Evolutionary conservation across 2,329 filamentous ascomycete genomes (phyloP).

Genomic region (Aspergillus neotritici): DNA sequence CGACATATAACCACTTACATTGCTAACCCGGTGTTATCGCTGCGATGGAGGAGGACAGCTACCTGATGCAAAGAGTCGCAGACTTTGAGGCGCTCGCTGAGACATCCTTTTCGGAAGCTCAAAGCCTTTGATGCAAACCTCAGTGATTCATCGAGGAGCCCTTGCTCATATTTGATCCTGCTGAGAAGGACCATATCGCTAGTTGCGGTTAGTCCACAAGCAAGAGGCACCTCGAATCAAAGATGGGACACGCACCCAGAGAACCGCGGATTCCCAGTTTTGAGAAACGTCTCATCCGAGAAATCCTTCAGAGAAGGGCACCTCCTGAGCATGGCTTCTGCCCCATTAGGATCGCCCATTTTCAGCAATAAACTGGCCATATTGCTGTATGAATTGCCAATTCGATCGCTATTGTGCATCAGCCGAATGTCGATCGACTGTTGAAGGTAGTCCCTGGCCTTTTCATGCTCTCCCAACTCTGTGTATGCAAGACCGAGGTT

Average conservation of each 20-base stretch:
- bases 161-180: conserved; percentile 7
- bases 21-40: conserved; percentile 2
- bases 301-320: conserved; percentile 33
- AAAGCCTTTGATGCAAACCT: conserved; percentile 8
- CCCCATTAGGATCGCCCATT: conserved; percentile 31
- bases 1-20: no score
- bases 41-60: not conserved
- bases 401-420: conserved; percentile 25
- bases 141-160: conserved; percentile 4
- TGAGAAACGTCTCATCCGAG: conserved; percentile 35
- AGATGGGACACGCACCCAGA: conserved; percentile 6
- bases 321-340: conserved; percentile 29
- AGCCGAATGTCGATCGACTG: conserved; percentile 29
- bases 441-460: conserved; percentile 23
- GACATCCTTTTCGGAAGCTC: conserved; percentile 5
- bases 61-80: conserved; percentile 13
- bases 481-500: conserved; percentile 32
- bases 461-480: conserved; percentile 26
- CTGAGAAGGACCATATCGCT: conserved; percentile 7
- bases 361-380: conserved; percentile 32
- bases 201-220: no score
- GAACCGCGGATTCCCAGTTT: conserved; percentile 17
- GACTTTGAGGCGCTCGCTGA: conserved; percentile 11
- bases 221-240: not conserved
- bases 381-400: conserved; percentile 38